Base-by-base conservation (phyloP, 257 asterid genomes). In the Fraxinus americana region DNA sequence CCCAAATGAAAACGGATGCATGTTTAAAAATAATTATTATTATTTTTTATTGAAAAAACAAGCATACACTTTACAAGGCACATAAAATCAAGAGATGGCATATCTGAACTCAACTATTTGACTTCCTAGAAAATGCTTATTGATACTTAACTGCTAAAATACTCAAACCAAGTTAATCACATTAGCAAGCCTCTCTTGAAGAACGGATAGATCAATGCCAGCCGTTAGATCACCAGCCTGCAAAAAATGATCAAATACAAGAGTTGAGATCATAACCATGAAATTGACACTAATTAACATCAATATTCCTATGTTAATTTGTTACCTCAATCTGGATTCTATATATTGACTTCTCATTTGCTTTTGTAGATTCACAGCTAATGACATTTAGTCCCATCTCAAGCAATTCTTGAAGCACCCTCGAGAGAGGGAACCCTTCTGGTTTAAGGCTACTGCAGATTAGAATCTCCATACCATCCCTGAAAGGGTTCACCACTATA, bases 261-360 rank as follows among this genome's bases (percentile, higher is more conserved):
- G 2, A 39, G 29, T 63, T 25, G 27, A 63, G 69, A 4, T 27
- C 3, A 23, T 3, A 23, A 8, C 14, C 2, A 11, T 0, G 2
- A 41, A 34, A 19, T 19, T 25, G 3, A 39, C 39, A 16, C 63
- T 12, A 59, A 17, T 2, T 2, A 61, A 48, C 32, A 38, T 7
- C 68, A 61, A 61, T 61, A 61, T 61, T 61, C 14, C 68, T 61
- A 10, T 23, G 68, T 23, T 1, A 38, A 39, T 70, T 38, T 34
- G 2, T 61, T 75, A 90, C 98, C 94, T 90, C 83, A 63, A 63
- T 27, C 54, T 84, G 82, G 80, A 93, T 85, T 69, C 74, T 80
- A 57, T 91, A 84, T 32, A 89, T 74, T 69, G 70, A 76, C 63
- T 73, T 75, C 8, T 74, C 87, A 41, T 83, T 82, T 1, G 65